phyloP scores from a whole-genome alignment of 768 basidiomycete species.

The Neoboletus subvelutipes region DNA sequence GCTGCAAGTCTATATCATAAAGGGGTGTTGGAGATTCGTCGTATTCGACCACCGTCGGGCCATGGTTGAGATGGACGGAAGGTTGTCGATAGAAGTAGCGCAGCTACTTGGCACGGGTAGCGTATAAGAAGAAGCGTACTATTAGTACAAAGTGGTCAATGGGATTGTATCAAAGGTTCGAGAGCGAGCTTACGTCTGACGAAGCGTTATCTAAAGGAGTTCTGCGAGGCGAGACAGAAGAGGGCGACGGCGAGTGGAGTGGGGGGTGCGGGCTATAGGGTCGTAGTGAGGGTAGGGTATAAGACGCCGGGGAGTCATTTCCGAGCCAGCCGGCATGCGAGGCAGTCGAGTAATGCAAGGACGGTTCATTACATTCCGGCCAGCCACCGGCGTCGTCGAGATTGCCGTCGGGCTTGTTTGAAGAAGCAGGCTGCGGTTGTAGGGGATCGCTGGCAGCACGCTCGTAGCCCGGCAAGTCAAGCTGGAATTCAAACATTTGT shows the following conservation, averaged over 20 bases:
- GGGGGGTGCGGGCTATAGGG: constrained; percentile 28
- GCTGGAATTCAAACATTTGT: constrained; percentile 64
- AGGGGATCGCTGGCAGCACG: constrained; percentile 17
- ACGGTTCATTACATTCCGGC: constrained; percentile 23
- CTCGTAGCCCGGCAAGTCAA: constrained; percentile 37
- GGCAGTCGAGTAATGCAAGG: constrained; percentile 19
- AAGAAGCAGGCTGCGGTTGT: constrained; percentile 13
- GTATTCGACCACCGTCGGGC: constrained; percentile 38
- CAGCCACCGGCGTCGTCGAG: constrained; percentile 23
- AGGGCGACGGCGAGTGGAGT: constrained; percentile 29
- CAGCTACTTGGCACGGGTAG: constrained; percentile 29
- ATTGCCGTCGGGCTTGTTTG: constrained; percentile 13
- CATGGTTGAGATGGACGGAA: constrained; percentile 36
- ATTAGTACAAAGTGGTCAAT: constrained; percentile 3
- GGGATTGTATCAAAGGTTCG: neutral
- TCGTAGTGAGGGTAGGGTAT: constrained; percentile 30
- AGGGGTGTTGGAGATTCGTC: constrained; percentile 33
- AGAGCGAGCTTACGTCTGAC: constrained; percentile 26
- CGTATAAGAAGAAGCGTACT: constrained; percentile 28
- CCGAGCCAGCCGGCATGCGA: constrained; percentile 30
- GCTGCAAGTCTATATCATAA: constrained; percentile 33
- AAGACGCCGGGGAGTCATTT: constrained; percentile 29
- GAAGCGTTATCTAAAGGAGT: constrained; percentile 23
- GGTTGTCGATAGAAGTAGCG: constrained; percentile 32
- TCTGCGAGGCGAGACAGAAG: constrained; percentile 28